These are phyloP conservation scores for Trypanosoma rangeli DNA, from an alignment of 208 protist genomes.

Conservation along the genomic window DNA sequence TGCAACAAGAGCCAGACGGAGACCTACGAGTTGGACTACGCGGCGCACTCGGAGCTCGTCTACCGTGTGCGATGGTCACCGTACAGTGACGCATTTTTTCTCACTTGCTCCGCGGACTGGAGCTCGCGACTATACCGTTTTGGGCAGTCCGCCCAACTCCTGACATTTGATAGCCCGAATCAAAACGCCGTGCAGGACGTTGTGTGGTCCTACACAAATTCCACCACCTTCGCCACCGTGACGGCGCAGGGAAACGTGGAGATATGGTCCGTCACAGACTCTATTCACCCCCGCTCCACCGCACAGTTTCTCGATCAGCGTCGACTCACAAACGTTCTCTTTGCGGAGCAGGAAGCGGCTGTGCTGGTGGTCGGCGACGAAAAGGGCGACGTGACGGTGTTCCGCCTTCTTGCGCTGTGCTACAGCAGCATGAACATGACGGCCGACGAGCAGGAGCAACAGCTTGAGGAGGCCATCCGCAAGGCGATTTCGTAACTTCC, in stretches of 20 bases:
- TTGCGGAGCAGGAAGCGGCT: constrained; percentile 82
- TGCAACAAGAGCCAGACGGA: constrained; percentile 96
- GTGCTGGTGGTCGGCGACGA: constrained; percentile 91
- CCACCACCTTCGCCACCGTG: constrained; percentile 92
- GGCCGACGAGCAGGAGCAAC: constrained; percentile 82
- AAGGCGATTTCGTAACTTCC: constrained; percentile 39
- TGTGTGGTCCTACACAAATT: constrained; percentile 90
- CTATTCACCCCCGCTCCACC: constrained; percentile 67
- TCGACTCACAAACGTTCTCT: constrained; percentile 77
- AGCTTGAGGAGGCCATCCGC: constrained; percentile 67
- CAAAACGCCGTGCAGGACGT: constrained; percentile 93
- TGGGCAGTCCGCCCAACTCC: constrained; percentile 48
- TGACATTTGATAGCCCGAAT: constrained; percentile 85
- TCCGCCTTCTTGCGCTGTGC: constrained; percentile 39
- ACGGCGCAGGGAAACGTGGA: constrained; percentile 86
- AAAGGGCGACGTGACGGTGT: constrained; percentile 87
- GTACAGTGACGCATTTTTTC: constrained; percentile 88
- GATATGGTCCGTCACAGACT: constrained; percentile 75
- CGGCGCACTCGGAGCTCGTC: constrained; percentile 92
- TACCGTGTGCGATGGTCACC: constrained; percentile 94
- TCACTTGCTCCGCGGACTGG: constrained; percentile 97
- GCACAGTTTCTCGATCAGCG: constrained; percentile 72
- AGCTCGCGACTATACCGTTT: constrained; percentile 92
- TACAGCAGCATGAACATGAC: constrained; percentile 55
- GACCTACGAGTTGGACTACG: constrained; percentile 94